Evolutionary conservation across 352 stramenopile genomes (phyloP).

Genomic region (Pythium myriotylum): DNA sequence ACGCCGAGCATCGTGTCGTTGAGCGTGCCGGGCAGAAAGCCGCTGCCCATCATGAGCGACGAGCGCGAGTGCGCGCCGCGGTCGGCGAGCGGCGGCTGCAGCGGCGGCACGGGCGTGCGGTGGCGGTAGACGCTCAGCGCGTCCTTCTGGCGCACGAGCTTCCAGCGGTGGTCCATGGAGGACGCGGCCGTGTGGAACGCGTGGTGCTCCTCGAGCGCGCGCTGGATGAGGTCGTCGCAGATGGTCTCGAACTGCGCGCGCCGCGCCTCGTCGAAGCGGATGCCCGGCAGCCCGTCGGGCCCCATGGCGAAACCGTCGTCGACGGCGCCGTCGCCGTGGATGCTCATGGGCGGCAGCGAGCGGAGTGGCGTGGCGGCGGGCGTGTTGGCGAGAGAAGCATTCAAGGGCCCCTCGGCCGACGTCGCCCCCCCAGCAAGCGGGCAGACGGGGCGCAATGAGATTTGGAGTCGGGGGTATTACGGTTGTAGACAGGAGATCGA

Average conservation of each 20-base stretch:
- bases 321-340: constrained; percentile 12
- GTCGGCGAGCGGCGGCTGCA: constrained; percentile 1
- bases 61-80: constrained; percentile 25
- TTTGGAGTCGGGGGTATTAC: too few relatives aligned
- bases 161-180: constrained; percentile 46
- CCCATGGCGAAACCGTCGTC: constrained; percentile 24
- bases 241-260: constrained; percentile 45
- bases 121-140: constrained; percentile 61
- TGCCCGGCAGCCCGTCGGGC: constrained; percentile 34
- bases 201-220: constrained; percentile 52
- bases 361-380: too few relatives aligned
- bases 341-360: constrained; percentile 1
- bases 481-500: too few relatives aligned
- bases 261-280: constrained; percentile 41
- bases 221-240: constrained; percentile 65
- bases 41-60: constrained; percentile 56
- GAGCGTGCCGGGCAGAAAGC: constrained; percentile 54
- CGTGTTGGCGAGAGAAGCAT: too few relatives aligned
- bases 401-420: too few relatives aligned
- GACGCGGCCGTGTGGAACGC: constrained; percentile 49
- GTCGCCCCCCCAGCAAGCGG: too few relatives aligned
- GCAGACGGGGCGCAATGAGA: too few relatives aligned
- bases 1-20: constrained; percentile 56
- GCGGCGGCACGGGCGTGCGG: constrained; percentile 25
- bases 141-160: constrained; percentile 57